Evolutionary conservation across 1,139 yeast species (phyloP), one percentile per base, ranked within the genome.

Genomic region (Debaryomyces sp.): DNA sequence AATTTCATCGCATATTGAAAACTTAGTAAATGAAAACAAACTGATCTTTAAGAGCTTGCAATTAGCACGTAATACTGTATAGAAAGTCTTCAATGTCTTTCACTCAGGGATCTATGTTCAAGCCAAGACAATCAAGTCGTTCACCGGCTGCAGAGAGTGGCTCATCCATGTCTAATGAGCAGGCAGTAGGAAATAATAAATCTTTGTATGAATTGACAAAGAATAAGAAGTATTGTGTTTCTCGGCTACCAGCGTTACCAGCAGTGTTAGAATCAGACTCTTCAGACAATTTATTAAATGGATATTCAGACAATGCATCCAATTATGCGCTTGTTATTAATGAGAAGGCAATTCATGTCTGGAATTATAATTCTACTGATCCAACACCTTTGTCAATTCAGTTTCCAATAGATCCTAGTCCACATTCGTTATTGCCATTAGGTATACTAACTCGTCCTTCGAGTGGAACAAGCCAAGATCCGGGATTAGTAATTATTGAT

Each of bases 381-480:
- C 65, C 73, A 23, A 69, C 78, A 3, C 90, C 95, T 0, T 72
- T 81, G 32, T 81, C 86, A 2, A 70, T 77, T 30, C 78, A 79
- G 50, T 79, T 79, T 54, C 78, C 78, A 0, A 62, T 76, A 12
- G 62, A 59, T 17, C 34, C 50, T 9, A 29, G 39, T 12, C 52
- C 56, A 6, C 44, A 44, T 15, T 24, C 49, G 5, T 51, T 60
- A 22, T 56, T 69, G 40, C 78, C 94, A 0, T 66, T 84, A 51
- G 90, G 90, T 3, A 73, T 84, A 2, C 70, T 90, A 35, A 85
- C 91, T 1, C 73, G 82, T 13, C 91, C 96, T 3, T 68, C 84
- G 0, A 81, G 86, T 2, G 85, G 85, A 1, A 66, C 76, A 24
- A 64, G 71, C 23, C 63, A 59, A 13, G 92, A 86, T 53, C 94